Percentiles rank a stretch among this genome's conserved stretches.
Conservation (phyloP, 495 filamentous ascomycete genomes). For the Aspergillus olivimuriae region DNA sequence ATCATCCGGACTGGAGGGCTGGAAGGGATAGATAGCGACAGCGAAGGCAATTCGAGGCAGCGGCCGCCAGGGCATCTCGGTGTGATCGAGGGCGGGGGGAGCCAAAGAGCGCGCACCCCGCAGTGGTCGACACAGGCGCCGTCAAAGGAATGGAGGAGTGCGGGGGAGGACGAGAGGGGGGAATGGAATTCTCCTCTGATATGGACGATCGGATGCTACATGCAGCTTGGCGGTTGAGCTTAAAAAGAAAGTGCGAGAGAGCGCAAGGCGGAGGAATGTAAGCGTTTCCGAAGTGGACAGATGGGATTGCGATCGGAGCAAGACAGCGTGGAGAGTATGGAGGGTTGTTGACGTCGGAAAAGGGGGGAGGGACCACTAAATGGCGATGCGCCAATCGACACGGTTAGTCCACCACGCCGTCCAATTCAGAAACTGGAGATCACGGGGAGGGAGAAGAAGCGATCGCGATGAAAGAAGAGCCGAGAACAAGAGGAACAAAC, state of each 20-base stretch:
- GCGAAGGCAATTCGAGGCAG: constrained; percentile 97
- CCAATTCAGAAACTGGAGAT: background rate
- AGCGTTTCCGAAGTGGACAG: constrained; percentile 6
- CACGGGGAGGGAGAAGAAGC: background rate
- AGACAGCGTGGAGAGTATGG: too few species aligned
- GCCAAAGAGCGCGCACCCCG: constrained; percentile 15
- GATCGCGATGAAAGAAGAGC: background rate
- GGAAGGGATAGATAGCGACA: constrained; percentile 88
- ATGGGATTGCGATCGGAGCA: constrained; percentile 12
- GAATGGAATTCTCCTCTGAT: constrained; percentile 17
- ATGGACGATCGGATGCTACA: constrained; percentile 26
- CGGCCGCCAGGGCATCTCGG: constrained; percentile 98
- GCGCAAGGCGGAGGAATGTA: constrained; percentile 24
- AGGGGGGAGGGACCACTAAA: constrained; percentile 8
- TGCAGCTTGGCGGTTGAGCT: constrained; percentile 16
- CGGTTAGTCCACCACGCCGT: constrained; percentile 4
- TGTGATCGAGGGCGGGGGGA: constrained; percentile 25
- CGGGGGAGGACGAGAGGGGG: constrained; percentile 6
- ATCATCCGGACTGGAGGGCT: constrained; percentile 77
- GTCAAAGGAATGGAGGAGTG: constrained; percentile 13
- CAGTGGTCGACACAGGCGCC: constrained; percentile 14
- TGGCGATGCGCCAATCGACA: constrained; percentile 2
- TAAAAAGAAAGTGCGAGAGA: constrained; percentile 6
- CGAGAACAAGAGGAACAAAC: background rate
- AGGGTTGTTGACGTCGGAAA: too few species aligned